These are phyloP conservation scores for Mycena alexandri DNA, from an alignment of 768 basidiomycete species.

Conservation along the genomic window DNA sequence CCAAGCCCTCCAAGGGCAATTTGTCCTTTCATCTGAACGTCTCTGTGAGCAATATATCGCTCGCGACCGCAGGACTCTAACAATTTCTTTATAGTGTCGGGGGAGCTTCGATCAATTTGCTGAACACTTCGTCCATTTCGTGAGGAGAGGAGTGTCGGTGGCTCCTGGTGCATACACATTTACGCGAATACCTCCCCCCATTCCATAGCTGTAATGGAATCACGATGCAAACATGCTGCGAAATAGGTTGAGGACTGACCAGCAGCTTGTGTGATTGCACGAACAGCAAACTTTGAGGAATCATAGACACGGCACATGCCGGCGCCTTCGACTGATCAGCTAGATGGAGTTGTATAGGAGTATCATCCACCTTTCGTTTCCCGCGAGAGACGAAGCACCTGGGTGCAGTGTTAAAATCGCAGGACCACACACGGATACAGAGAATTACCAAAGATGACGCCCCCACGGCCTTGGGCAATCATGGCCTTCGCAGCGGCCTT, in stretches of 20 bases:
- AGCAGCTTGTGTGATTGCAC: constrained; percentile 35
- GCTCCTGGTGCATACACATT: constrained; percentile 39
- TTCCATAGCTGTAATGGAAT: constrained; percentile 22
- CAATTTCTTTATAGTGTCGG: too few relatives aligned
- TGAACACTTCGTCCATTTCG: constrained; percentile 11
- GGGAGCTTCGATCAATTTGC: constrained; percentile 5
- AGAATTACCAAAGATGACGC: constrained; percentile 44
- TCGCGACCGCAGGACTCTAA: too few relatives aligned
- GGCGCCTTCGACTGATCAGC: neutral
- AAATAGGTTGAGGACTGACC: constrained; percentile 19
- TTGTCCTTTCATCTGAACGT: constrained; percentile 1
- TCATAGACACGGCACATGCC: constrained; percentile 26
- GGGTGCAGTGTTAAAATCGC: neutral
- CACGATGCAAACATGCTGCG: neutral
- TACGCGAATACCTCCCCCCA: constrained; percentile 34
- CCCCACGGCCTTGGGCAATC: constrained; percentile 47
- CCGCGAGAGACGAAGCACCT: constrained; percentile 48
- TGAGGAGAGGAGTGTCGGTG: constrained; percentile 23
- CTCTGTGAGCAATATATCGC: too few relatives aligned
- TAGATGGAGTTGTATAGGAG: too few relatives aligned
- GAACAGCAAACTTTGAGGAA: constrained; percentile 32
- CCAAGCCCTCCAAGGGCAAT: constrained; percentile 2
- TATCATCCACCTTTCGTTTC: constrained; percentile 40
- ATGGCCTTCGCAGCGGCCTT: constrained; percentile 44
- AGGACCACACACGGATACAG: neutral